phyloP scores from a whole-genome alignment of 73 alveolate species.

The Symbiodinium natans region DNA sequence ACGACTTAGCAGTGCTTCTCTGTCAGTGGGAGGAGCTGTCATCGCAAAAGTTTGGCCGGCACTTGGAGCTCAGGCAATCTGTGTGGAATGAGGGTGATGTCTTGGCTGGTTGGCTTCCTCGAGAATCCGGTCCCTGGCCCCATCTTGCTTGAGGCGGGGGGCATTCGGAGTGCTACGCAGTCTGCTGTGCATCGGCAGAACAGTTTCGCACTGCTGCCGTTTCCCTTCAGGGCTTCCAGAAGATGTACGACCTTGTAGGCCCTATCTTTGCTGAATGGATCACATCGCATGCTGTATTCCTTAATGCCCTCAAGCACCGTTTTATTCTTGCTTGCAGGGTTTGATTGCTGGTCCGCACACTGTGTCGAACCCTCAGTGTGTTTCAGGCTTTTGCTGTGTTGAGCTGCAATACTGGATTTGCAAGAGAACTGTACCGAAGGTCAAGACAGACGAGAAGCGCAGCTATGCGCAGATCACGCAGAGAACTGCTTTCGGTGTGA shows the following conservation, averaged over 20 bases:
- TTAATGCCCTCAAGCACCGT: too few species aligned
- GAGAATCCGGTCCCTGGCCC: conserved; percentile 84
- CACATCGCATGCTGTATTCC: too few species aligned
- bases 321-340: conserved; percentile 25
- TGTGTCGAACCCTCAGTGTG: not conserved
- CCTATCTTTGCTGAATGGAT: not conserved
- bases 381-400: too few species aligned
- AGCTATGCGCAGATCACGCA: conserved; percentile 53
- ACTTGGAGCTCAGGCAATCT: conserved; percentile 34
- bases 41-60: too few species aligned
- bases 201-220: not conserved
- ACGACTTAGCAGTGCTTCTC: too few species aligned
- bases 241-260: conserved; percentile 93
- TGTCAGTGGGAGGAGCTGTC: too few species aligned
- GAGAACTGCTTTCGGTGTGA: conserved; percentile 65
- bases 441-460: conserved; percentile 79
- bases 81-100: conserved; percentile 92
- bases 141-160: conserved; percentile 52
- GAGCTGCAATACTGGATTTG: too few species aligned
- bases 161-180: not conserved
- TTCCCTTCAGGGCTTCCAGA: conserved; percentile 70
- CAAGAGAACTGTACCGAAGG: not conserved
- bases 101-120: conserved; percentile 88
- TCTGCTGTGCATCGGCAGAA: not conserved
- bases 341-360: conserved; percentile 82